These are phyloP conservation scores for Lepidium sativum DNA, from an alignment of 345 rosid genomes.

Conservation along the genomic window DNA sequence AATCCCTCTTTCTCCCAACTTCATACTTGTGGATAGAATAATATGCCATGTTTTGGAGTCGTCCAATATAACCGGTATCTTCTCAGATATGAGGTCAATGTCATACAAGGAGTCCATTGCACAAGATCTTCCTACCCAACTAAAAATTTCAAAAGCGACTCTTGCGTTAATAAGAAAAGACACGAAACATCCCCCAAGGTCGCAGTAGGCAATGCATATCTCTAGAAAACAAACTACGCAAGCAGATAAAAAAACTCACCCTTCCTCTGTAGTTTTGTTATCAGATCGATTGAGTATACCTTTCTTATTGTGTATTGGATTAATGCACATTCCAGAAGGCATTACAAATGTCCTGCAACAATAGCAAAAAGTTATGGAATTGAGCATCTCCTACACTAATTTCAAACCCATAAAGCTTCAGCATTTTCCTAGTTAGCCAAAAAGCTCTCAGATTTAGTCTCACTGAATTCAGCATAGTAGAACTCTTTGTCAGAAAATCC, in stretches of 20 bases:
- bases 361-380: neutral
- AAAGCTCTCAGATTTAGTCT: neutral
- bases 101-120: constrained; percentile 80
- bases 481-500: neutral
- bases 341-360: constrained; percentile 87
- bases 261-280: constrained; percentile 51
- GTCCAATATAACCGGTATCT: constrained; percentile 80
- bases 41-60: constrained; percentile 71
- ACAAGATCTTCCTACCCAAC: constrained; percentile 75
- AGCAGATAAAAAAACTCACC: constrained; percentile 32
- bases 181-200: neutral
- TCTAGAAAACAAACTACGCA: neutral
- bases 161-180: neutral
- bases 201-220: neutral
- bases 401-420: neutral
- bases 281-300: constrained; percentile 56
- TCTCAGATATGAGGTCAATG: constrained; percentile 77
- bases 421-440: neutral
- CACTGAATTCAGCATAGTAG: neutral
- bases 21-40: constrained; percentile 78
- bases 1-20: constrained; percentile 76
- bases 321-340: constrained; percentile 94
- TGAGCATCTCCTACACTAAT: neutral
- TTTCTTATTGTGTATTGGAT: constrained; percentile 82
- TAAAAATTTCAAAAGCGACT: constrained; percentile 17